Percentiles rank a stretch among this genome's conserved stretches.
These are phyloP conservation scores for Phytophthora agathidicida DNA, from an alignment of 352 stramenopile species.

Conservation along the genomic window DNA sequence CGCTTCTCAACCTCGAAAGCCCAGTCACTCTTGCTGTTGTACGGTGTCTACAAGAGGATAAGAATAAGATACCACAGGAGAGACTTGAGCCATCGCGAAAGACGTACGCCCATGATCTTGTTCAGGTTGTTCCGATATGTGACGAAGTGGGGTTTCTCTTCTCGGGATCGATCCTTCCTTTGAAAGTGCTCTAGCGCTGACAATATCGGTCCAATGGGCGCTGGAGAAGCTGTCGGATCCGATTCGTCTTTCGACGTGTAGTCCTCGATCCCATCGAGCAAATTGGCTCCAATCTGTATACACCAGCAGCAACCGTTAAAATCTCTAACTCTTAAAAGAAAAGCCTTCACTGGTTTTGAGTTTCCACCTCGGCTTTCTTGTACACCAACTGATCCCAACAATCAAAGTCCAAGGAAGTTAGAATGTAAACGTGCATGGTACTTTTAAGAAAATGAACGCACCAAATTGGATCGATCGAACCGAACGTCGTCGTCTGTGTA, in stretches of 20 bases:
- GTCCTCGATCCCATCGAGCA: constrained; percentile 63
- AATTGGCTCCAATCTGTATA: constrained; percentile 51
- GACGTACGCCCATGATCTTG: constrained; percentile 80
- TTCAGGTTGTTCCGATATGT: constrained; percentile 86
- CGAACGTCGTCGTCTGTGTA: constrained; percentile 40
- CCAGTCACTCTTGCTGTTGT: constrained; percentile 82
- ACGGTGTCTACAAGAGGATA: constrained; percentile 73
- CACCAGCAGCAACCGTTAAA: neutral
- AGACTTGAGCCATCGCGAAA: no score
- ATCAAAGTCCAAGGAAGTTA: no score
- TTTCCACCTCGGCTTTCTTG: constrained; percentile 38
- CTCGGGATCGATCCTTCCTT: neutral
- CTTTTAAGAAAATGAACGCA: constrained; percentile 17
- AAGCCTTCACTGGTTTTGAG: no score
- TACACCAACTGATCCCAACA: constrained; percentile 33
- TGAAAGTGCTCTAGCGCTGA: constrained; percentile 54
- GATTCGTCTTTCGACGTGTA: constrained; percentile 61
- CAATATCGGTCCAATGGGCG: constrained; percentile 59
- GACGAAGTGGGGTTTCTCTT: constrained; percentile 58
- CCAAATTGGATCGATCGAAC: constrained; percentile 74
- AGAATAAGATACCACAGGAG: no score
- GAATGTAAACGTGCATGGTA: neutral
- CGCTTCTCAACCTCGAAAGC: constrained; percentile 61
- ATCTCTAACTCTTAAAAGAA: no score
- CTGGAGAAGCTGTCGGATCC: constrained; percentile 45